Evolutionary conservation across 805 yeast species (phyloP).

Genomic region (Wilhelminamyces savonicus): DNA sequence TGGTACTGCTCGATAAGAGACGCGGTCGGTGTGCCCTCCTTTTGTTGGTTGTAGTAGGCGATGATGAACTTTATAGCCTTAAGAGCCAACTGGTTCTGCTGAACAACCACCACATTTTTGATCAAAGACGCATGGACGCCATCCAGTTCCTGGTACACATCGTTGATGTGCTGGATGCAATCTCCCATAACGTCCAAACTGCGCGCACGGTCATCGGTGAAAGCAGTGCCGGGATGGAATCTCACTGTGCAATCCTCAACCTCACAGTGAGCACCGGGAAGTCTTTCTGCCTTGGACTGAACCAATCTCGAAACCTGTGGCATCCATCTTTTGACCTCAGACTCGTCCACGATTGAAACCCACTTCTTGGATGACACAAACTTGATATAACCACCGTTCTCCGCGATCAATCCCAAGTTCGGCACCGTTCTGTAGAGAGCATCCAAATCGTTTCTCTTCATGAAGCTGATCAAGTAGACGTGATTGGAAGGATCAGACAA

Average conservation of each 20-base stretch:
- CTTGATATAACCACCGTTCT: constrained; percentile 78
- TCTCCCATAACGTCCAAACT: constrained; percentile 72
- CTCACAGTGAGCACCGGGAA: constrained; percentile 72
- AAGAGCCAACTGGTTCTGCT: constrained; percentile 52
- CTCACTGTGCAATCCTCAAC: constrained; percentile 71
- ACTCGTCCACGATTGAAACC: constrained; percentile 54
- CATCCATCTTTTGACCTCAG: constrained; percentile 48
- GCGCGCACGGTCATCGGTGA: constrained; percentile 55
- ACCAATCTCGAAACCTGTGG: constrained; percentile 50
- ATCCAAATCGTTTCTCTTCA: constrained; percentile 59
- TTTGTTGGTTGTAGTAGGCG: constrained; percentile 20
- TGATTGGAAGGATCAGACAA: constrained; percentile 51
- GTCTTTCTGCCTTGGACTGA: constrained; percentile 60
- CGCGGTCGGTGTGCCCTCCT: constrained; percentile 7
- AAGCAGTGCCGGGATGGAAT: constrained; percentile 67
- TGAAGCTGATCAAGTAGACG: constrained; percentile 67
- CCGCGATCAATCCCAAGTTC: constrained; percentile 79
- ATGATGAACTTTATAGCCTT: constrained; percentile 53
- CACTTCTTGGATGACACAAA: constrained; percentile 47
- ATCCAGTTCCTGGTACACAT: constrained; percentile 49
- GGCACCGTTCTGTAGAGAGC: constrained; percentile 61
- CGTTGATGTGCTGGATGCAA: constrained; percentile 77
- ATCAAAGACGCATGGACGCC: constrained; percentile 75
- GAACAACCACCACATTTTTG: constrained; percentile 64
- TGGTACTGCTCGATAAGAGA: constrained; percentile 18